These are phyloP conservation scores for Dendrothele bispora DNA, from an alignment of 768 basidiomycete species.

Conservation along the genomic window DNA sequence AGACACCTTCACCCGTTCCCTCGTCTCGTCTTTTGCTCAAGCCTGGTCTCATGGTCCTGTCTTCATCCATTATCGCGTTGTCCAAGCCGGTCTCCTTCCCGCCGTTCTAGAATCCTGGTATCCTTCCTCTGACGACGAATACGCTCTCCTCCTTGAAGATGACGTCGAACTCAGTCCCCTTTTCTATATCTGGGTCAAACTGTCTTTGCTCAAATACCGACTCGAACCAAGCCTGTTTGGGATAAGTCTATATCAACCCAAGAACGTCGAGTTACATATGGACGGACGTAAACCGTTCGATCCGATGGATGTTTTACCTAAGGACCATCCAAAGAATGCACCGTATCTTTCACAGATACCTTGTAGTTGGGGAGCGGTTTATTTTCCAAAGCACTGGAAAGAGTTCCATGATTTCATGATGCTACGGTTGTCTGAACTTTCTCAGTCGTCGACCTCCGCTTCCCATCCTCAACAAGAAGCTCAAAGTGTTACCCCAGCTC, in stretches of 20 bases:
- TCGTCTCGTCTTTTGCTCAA: constrained; percentile 45
- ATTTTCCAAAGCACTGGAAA: constrained; percentile 88
- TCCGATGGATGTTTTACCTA: constrained; percentile 57
- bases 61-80: constrained; percentile 67
- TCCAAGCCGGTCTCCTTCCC: constrained; percentile 78
- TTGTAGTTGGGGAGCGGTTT: constrained; percentile 90
- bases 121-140: constrained; percentile 67
- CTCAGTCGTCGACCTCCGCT: too few species aligned
- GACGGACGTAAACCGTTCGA: constrained; percentile 70
- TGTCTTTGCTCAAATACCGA: constrained; percentile 75
- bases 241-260: constrained; percentile 86
- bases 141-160: constrained; percentile 82
- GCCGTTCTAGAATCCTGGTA: constrained; percentile 93
- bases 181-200: constrained; percentile 85
- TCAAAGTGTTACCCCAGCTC: too few species aligned
- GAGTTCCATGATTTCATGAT: constrained; percentile 81
- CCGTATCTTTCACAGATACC: constrained; percentile 88
- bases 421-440: constrained; percentile 60
- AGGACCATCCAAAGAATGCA: constrained; percentile 42
- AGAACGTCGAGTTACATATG: constrained; percentile 70
- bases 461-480: constrained; percentile 29
- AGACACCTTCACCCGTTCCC: constrained; percentile 55
- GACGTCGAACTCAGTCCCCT: constrained; percentile 84
- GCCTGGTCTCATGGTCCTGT: constrained; percentile 67
- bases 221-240: constrained; percentile 57